A percentile compares a stretch with the other conserved stretches of the same genome.
Conservation (phyloP, 768 basidiomycete genomes). For the Amanita exitialis region DNA sequence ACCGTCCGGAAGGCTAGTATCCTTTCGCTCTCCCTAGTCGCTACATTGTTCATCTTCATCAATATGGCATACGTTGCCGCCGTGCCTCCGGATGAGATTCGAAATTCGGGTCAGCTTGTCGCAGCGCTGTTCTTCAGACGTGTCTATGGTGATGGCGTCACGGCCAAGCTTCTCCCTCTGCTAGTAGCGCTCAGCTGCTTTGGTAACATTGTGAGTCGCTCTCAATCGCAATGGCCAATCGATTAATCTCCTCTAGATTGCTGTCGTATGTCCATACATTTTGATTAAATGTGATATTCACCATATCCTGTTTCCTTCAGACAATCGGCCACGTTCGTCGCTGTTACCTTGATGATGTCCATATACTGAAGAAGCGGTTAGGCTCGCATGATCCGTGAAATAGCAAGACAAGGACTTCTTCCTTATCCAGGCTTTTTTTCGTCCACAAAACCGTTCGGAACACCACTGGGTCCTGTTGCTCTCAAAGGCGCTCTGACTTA, state of each 20-base stretch:
- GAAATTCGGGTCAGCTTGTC: constrained; percentile 22
- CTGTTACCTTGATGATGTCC: not conserved
- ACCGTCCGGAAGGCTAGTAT: constrained; percentile 34
- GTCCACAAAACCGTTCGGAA: constrained; percentile 37
- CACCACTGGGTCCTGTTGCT: constrained; percentile 31
- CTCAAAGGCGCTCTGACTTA: constrained; percentile 29
- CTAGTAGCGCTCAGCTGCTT: constrained; percentile 24
- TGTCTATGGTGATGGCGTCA: constrained; percentile 18
- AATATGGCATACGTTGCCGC: constrained; percentile 30
- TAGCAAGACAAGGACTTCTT: constrained; percentile 41
- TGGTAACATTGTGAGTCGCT: constrained; percentile 24
- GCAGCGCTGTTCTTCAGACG: constrained; percentile 23
- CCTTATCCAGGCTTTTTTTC: constrained; percentile 38
- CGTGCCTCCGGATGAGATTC: constrained; percentile 24
- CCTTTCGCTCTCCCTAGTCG: constrained; percentile 29
- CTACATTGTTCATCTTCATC: constrained; percentile 35
- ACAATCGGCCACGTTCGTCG: constrained; percentile 18
- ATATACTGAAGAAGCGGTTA: constrained; percentile 9
- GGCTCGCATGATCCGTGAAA: constrained; percentile 38
- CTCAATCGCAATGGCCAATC: not conserved
- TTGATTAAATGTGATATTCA: not conserved
- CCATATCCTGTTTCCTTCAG: constrained; percentile 6
- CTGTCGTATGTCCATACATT: constrained; percentile 15
- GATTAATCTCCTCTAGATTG: constrained; percentile 14
- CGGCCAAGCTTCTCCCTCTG: constrained; percentile 20